Evolutionary conservation across 768 basidiomycete species (phyloP).

Genomic region (Lentinula aciculospora): DNA sequence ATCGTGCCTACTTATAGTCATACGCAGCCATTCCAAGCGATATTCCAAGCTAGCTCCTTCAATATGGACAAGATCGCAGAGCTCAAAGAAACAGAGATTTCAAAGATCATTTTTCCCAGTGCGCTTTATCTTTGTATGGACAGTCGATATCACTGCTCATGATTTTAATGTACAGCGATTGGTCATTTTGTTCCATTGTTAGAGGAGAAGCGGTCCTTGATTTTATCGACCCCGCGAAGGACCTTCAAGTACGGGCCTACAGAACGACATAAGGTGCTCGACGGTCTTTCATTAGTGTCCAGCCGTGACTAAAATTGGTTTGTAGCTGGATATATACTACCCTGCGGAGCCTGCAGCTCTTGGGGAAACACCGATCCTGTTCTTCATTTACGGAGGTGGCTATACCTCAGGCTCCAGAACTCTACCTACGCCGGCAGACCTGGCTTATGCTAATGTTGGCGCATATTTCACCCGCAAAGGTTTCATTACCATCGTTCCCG

Average conservation of each 20-base stretch:
- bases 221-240: constrained; percentile 40
- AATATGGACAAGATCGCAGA: constrained; percentile 31
- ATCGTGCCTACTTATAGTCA: not conserved
- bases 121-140: constrained; percentile 10
- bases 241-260: constrained; percentile 53
- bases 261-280: constrained; percentile 41
- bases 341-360: constrained; percentile 26
- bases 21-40: no score
- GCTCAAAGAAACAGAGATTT: constrained; percentile 23
- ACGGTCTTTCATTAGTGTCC: not conserved
- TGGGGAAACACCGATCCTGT: constrained; percentile 41
- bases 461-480: constrained; percentile 57
- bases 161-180: constrained; percentile 28
- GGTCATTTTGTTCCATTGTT: constrained; percentile 45
- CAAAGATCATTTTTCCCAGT: constrained; percentile 29
- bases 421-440: constrained; percentile 34
- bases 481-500: constrained; percentile 59
- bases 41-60: not conserved
- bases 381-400: constrained; percentile 67
- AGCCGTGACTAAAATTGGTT: not conserved
- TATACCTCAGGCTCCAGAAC: constrained; percentile 38
- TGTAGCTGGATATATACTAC: constrained; percentile 65
- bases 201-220: constrained; percentile 38
- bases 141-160: not conserved
- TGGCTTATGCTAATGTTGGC: constrained; percentile 52